Percentiles rank a stretch among this genome's conserved stretches.
These are phyloP conservation scores for Fusarium setosum DNA, from an alignment of 2,329 filamentous ascomycete genomes.

Conservation along the genomic window DNA sequence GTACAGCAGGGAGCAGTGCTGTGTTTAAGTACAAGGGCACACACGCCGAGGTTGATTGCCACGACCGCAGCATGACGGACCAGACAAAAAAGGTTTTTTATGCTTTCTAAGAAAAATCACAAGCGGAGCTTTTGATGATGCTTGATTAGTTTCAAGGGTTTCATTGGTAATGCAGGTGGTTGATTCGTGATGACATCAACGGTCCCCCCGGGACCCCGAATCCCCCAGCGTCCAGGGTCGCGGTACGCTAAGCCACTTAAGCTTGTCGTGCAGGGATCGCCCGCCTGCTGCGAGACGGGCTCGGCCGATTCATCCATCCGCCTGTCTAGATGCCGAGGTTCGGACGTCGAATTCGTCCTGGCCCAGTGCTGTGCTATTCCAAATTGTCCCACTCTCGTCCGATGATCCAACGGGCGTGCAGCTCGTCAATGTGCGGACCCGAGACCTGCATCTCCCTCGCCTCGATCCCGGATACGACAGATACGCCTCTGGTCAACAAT, in stretches of 20 bases:
- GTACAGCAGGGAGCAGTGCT: neutral
- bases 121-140: too few relatives aligned
- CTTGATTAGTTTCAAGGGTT: too few relatives aligned
- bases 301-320: conserved; percentile 10
- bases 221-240: neutral
- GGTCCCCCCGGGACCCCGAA: neutral
- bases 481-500: neutral
- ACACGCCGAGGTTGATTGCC: neutral
- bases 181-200: conserved; percentile 36
- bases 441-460: neutral
- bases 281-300: conserved; percentile 2
- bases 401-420: neutral
- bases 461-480: neutral
- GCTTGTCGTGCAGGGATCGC: neutral
- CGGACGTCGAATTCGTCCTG: neutral
- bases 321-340: neutral
- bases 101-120: neutral
- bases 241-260: neutral
- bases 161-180: neutral
- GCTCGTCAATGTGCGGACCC: neutral
- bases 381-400: neutral
- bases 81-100: neutral
- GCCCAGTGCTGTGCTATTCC: too few relatives aligned
- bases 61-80: neutral
- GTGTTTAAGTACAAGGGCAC: conserved; percentile 1